These are phyloP conservation scores for Sarcodon aspratus DNA, from an alignment of 768 basidiomycete genomes.

Conservation along the genomic window DNA sequence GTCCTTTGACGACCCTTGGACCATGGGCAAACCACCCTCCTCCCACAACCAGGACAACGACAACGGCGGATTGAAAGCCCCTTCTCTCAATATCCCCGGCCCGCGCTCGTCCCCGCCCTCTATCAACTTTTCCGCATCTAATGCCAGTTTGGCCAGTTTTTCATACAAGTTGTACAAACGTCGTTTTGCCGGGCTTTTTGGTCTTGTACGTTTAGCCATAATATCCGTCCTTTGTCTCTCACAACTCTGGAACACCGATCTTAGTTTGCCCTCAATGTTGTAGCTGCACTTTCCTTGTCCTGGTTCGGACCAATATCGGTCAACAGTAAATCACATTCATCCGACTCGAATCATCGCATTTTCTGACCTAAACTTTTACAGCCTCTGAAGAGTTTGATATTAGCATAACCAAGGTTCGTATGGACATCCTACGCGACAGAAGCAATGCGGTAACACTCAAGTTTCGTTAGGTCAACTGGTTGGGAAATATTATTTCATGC, in stretches of 20 bases:
- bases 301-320: conserved; percentile 84
- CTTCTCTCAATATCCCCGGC: no score
- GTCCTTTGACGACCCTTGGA: no score
- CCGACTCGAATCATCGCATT: no score
- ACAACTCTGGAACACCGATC: background rate
- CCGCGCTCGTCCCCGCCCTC: no score
- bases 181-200: conserved; percentile 54
- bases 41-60: no score
- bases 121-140: no score
- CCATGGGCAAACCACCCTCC: no score
- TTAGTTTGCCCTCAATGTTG: conserved; percentile 51
- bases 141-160: no score
- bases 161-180: conserved; percentile 57
- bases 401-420: conserved; percentile 13
- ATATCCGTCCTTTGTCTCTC: background rate
- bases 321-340: conserved; percentile 10
- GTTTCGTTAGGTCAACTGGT: conserved; percentile 68
- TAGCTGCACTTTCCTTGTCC: conserved; percentile 56
- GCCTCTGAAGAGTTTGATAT: conserved; percentile 57
- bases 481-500: conserved; percentile 56
- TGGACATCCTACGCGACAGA: no score
- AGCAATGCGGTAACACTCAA: no score
- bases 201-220: conserved; percentile 32
- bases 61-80: no score
- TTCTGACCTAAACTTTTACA: conserved; percentile 12